Base-by-base conservation (phyloP, 139 green algal species). In the Protoeuglena noctilucae region DNA sequence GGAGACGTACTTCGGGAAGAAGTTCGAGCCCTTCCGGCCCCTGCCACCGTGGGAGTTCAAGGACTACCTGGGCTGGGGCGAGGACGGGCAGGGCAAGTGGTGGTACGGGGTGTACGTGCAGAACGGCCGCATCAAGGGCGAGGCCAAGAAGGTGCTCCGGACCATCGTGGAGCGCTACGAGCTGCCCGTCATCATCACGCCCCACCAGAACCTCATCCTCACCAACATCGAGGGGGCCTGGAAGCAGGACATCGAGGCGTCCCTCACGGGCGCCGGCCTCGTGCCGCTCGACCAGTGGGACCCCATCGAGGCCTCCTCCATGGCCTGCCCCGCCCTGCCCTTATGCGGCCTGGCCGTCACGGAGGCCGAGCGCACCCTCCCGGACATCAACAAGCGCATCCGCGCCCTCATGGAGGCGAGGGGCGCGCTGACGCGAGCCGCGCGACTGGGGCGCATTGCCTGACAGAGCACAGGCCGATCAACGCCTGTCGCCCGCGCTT, bases 1-100 rank as follows among this genome's bases (percentile, higher is more conserved):
- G 4, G 92, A 99, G 79, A 81, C 96, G 73, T 99, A 99, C 85
- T 72, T 88, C 12, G 92, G 92, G 40, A 95, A 97, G 76, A 86
- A 86, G 77, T 71, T 98, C n/a, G 43, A 91, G 68, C 48, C 72
- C 7, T 93, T 92, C 72, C 67, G 71, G 68, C 67, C 87, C 0
- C 68, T 98, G 62, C 89, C 92, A n/a, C 58, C 66, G 28, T 99
- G 92, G 86, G 69, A 94, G 76, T 91, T 85, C 71, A 71, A 81
- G 73, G 78, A 93, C 62, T 98, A 96, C 74, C 70, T 97, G 54
- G 92, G 92, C 16, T 99, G 92, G 92, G 74, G 74, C 48, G 87
- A 98, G 63, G 90, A 98, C 69, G 86, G 83, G 27, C 79, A 93
- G 53, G 81, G 83, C 54, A 83, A 81, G 55, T 63, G 88, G 48